Evolutionary conservation across 108 stramenopile species (phyloP).

Genomic region (Skeletonema marinoi): DNA sequence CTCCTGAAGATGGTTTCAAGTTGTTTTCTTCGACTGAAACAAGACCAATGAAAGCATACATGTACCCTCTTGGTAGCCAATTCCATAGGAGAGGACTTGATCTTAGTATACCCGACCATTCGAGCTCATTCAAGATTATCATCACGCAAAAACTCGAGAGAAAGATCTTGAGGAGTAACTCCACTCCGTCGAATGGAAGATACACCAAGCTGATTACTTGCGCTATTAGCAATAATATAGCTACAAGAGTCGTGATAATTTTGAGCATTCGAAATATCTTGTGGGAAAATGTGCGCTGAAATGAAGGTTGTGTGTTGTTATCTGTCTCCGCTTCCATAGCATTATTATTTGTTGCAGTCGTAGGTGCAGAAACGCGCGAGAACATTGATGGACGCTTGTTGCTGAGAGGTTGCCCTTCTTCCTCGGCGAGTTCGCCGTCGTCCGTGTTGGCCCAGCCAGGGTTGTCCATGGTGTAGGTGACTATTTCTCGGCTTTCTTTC

Average conservation of each 20-base stretch:
- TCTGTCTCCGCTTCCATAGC: neutral
- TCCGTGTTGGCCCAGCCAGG: neutral
- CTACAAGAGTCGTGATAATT: neutral
- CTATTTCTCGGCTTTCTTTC: no score
- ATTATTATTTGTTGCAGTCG: neutral
- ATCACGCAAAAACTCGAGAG: slow-evolving; percentile 6
- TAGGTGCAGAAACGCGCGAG: neutral
- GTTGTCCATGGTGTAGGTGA: neutral
- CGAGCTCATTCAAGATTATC: slow-evolving; percentile 9
- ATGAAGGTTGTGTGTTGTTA: neutral
- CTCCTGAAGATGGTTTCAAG: neutral
- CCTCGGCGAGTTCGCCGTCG: neutral
- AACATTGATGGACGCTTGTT: neutral
- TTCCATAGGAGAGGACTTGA: slow-evolving; percentile 10
- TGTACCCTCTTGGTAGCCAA: slow-evolving; percentile 19
- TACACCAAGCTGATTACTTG: slow-evolving; percentile 18
- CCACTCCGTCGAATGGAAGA: slow-evolving; percentile 11
- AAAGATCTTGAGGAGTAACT: slow-evolving; percentile 10
- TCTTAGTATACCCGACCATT: slow-evolving; percentile 1
- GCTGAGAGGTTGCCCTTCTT: neutral
- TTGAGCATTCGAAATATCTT: neutral
- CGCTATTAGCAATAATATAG: slow-evolving; percentile 7
- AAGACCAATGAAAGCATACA: slow-evolving; percentile 9
- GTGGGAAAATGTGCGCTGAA: neutral
- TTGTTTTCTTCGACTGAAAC: slow-evolving; percentile 24